Evolutionary conservation across 441 rosid species (phyloP).

Genomic region (Aleurites moluccanus): DNA sequence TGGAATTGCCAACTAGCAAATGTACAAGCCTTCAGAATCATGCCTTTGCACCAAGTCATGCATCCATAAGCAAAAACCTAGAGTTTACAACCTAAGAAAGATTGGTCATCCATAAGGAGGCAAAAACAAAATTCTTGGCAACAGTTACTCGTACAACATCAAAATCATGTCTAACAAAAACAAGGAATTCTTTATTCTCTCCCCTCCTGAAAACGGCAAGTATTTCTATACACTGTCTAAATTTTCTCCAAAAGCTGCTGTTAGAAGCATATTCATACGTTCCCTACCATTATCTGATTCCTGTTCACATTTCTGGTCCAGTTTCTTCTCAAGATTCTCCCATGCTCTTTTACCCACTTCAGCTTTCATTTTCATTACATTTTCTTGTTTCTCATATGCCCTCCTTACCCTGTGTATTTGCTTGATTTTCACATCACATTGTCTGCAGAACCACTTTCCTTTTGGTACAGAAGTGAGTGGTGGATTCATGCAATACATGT

Average conservation of each 20-base stretch:
- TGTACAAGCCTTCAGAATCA: slow-evolving; percentile 27
- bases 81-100: slow-evolving; percentile 35
- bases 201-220: background rate
- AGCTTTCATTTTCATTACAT: slow-evolving; percentile 27
- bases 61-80: slow-evolving; percentile 30
- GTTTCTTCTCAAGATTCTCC: slow-evolving; percentile 17
- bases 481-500: slow-evolving; percentile 77
- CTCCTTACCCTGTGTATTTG: slow-evolving; percentile 50
- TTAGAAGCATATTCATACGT: slow-evolving; percentile 78
- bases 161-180: slow-evolving; percentile 7
- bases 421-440: slow-evolving; percentile 56
- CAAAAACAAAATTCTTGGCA: slow-evolving; percentile 24
- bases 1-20: slow-evolving; percentile 24
- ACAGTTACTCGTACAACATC: slow-evolving; percentile 19
- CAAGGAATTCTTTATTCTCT: slow-evolving; percentile 4
- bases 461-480: slow-evolving; percentile 50
- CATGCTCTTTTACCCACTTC: slow-evolving; percentile 15
- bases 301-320: slow-evolving; percentile 24
- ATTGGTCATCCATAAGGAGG: slow-evolving; percentile 22
- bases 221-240: slow-evolving; percentile 21
- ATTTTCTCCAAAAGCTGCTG: slow-evolving; percentile 61
- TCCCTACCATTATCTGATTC: slow-evolving; percentile 46
- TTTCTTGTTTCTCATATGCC: slow-evolving; percentile 37
- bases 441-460: slow-evolving; percentile 83
- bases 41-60: slow-evolving; percentile 16